Evolutionary conservation across 2,329 filamentous ascomycete genomes (phyloP), one percentile per base, ranked within the genome.

Genomic region (Juglanconis juglandina): DNA sequence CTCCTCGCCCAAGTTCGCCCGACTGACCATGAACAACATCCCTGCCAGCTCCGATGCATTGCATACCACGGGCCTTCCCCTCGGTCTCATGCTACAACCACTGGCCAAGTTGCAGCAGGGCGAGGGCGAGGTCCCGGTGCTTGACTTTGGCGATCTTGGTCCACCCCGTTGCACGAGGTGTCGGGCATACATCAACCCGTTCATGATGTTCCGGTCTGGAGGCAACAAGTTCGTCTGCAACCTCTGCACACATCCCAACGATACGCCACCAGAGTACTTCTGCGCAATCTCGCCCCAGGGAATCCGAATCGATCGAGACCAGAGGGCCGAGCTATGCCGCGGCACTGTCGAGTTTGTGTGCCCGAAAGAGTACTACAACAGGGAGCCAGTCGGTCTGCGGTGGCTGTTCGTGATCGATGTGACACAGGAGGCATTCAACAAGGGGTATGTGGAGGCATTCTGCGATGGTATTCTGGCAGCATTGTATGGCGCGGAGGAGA

Each of bases 191-290:
- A 96, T 99, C 77, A 99, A 99, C 71, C 95, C 95, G 1, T 99
- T 99, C 73, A 98, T 99, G 95, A 90, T 93, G 71, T 99, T 99
- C 81, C 86, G 90, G 61, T 89, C 90, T 14, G 94, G 94, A 42
- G 95, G 95, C 60, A 96, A 94, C 77, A 96, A 96, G 73, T 96
- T 96, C 72, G 92, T 96, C 56, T 99, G 95, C 79, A 99, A 99
- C 71, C 91, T 99, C 77, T 99, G 95, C 78, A 95, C 90, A 30
- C 96, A 98, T 73, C 92, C 95, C 53, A 99, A 98, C 72, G 95
- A 99, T 70, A 96, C 96, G 0, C 81, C 92, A 0, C 77, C 90
- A 1, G 94, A 97, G 71, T 99, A 99, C 75, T 99, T 96, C 73
- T 90, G 91, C 58, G 93, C 95, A 17, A 92, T 91, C 33, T 94